These are phyloP conservation scores for Tetrapisispora phaffii DNA, from an alignment of 805 yeast genomes.

Conservation along the genomic window DNA sequence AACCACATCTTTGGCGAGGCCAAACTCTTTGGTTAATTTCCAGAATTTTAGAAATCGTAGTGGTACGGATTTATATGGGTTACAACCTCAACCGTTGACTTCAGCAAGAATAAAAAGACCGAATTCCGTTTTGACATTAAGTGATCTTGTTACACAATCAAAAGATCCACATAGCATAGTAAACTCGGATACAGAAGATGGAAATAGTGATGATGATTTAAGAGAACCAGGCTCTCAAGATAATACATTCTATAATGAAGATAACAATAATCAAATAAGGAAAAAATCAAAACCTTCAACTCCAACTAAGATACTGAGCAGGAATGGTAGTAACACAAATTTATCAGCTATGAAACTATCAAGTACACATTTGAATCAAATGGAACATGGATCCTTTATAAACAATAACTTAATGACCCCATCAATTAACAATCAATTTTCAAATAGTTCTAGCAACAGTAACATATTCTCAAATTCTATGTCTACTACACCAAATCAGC, in stretches of 20 bases:
- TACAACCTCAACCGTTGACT: background rate
- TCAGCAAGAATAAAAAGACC: slow-evolving; percentile 13
- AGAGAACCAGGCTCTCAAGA: slow-evolving; percentile 5
- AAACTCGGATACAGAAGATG: slow-evolving; percentile 13
- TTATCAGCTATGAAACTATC: slow-evolving; percentile 1
- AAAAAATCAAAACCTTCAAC: slow-evolving; percentile 24
- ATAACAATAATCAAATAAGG: slow-evolving; percentile 12
- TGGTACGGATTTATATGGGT: background rate
- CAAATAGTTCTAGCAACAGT: background rate
- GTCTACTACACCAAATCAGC: background rate
- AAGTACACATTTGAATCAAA: background rate
- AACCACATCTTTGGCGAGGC: background rate
- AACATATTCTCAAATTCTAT: background rate
- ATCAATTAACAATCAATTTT: background rate
- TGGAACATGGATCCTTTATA: background rate
- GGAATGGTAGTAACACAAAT: slow-evolving; percentile 18
- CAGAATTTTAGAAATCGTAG: background rate
- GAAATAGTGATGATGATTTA: slow-evolving; percentile 8
- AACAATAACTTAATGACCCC: background rate
- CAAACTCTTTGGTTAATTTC: slow-evolving; percentile 1
- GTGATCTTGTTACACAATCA: slow-evolving; percentile 8
- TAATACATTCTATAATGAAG: slow-evolving; percentile 2
- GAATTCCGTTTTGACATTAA: slow-evolving; percentile 18
- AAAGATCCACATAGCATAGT: background rate
- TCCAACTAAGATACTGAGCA: slow-evolving; percentile 18